Evolutionary conservation across 2,329 filamentous ascomycete genomes (phyloP).

Genomic region (Aspergillus cejpii): DNA sequence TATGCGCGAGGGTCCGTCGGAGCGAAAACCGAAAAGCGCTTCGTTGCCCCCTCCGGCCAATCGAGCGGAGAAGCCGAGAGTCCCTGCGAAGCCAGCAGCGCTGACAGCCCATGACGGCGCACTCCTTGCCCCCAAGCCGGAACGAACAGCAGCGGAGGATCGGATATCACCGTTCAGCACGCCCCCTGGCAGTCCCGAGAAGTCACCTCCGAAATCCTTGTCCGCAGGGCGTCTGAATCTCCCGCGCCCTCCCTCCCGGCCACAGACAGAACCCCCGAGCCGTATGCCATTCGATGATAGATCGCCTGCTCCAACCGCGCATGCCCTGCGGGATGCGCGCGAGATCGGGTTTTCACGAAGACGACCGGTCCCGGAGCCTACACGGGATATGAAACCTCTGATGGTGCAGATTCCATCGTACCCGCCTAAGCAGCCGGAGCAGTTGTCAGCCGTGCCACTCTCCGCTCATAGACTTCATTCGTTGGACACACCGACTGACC

Average conservation of each 20-base stretch:
- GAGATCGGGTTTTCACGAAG: constrained; percentile 28
- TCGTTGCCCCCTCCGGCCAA: constrained; percentile 68
- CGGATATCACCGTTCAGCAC: constrained; percentile 75
- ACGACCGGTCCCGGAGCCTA: constrained; percentile 23
- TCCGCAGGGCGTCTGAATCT: constrained; percentile 11
- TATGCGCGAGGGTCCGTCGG: constrained; percentile 19
- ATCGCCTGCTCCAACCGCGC: constrained; percentile 14
- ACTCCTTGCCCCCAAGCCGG: constrained; percentile 24
- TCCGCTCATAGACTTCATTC: constrained; percentile 36
- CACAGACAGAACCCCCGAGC: constrained; percentile 22
- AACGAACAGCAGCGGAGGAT: constrained; percentile 35
- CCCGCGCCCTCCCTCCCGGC: constrained; percentile 17
- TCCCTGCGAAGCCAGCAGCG: constrained; percentile 45
- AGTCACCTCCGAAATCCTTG: constrained; percentile 38
- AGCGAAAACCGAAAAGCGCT: constrained; percentile 31
- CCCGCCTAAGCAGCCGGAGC: constrained; percentile 16
- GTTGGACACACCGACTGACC: constrained; percentile 36
- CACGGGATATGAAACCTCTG: constrained; percentile 27
- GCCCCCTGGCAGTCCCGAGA: constrained; percentile 67
- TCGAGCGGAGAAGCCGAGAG: constrained; percentile 69
- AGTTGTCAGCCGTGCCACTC: constrained; percentile 29
- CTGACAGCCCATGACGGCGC: constrained; percentile 27
- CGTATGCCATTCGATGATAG: constrained; percentile 28
- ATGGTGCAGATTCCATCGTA: constrained; percentile 29
- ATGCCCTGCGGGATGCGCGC: constrained; percentile 21